Base-by-base conservation (phyloP, 805 yeast species). In the Ogataea dorogensis region DNA sequence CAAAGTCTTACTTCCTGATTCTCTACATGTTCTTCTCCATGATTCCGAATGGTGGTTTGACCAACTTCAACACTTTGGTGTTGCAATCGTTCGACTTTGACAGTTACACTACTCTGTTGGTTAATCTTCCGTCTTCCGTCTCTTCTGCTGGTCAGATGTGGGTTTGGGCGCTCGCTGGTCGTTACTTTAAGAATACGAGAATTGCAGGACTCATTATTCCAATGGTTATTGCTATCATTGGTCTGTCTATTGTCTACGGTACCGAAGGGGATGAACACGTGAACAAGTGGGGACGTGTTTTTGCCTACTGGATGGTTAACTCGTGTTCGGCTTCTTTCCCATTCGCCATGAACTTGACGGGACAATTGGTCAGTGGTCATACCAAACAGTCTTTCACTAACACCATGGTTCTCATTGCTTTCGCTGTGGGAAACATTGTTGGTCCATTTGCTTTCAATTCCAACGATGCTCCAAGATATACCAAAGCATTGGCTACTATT, bases 371-470 rank as follows among this genome's bases (percentile, higher is more conserved):
- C 30, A 70, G 73, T 7, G 80, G 80, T 9, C 72, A 70, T 48
- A 73, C 80, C 13, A 75, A 75, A 58, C 73, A 71, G 49, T 53
- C 63, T 17, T 59, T 69, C 6, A 64, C 64, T 3, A 70, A 64
- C 46, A 73, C 75, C 4, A 46, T 67, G 24, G 49, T 63, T 28
- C 60, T 74, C 29, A 50, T 73, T 27, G 23, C 32, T 6, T 33
- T 28, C 10, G 38, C 38, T 67, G 70, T 65, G 12, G 81, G 80
- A 14, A 76, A 75, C 49, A 55, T 71, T 36, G 60, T 65, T 29
- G 80, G 81, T 4, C 77, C 79, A 1, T 75, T 70, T 42, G 63
- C 73, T 9, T 72, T 72, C 52, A 58, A 59, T 24, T 50, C 56
- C 3, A 47, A 37, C 11, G 73, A 74, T 50, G 73, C 76, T 8